These are phyloP conservation scores for Naganishia sp. DNA, from an alignment of 1,284 basidiomycete genomes.

Conservation along the genomic window DNA sequence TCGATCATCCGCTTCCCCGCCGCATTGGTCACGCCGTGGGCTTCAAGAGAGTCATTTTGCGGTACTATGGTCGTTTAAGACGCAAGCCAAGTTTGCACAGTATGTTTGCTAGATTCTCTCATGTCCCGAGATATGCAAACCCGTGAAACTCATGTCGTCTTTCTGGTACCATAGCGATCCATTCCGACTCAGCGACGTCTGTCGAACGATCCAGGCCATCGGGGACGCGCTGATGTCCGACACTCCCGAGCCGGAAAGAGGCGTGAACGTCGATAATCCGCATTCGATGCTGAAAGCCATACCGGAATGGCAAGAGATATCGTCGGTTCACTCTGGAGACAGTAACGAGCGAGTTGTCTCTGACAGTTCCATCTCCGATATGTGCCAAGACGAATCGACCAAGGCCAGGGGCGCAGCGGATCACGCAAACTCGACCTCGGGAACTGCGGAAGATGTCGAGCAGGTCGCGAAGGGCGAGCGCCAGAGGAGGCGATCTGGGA, in stretches of 20 bases:
- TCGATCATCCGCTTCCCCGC: no score
- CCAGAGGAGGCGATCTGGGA: no score
- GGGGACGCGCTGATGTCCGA: not conserved
- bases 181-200: no score
- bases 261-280: not conserved
- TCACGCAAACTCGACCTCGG: not conserved
- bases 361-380: no score
- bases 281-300: not conserved
- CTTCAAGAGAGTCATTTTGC: not conserved
- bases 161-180: no score
- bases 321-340: not conserved
- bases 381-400: no score
- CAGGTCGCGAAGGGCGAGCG: not conserved
- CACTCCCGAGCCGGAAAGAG: not conserved
- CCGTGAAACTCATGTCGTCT: no score
- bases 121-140: not conserved
- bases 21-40: not conserved
- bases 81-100: not conserved
- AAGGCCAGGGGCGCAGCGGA: no score
- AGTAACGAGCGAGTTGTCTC: no score
- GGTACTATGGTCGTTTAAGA: not conserved
- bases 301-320: not conserved
- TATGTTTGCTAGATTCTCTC: not conserved
- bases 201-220: not conserved
- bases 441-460: not conserved